These are phyloP conservation scores for Kwoniella mangroviensis DNA, from an alignment of 768 basidiomycete genomes.

Conservation along the genomic window DNA sequence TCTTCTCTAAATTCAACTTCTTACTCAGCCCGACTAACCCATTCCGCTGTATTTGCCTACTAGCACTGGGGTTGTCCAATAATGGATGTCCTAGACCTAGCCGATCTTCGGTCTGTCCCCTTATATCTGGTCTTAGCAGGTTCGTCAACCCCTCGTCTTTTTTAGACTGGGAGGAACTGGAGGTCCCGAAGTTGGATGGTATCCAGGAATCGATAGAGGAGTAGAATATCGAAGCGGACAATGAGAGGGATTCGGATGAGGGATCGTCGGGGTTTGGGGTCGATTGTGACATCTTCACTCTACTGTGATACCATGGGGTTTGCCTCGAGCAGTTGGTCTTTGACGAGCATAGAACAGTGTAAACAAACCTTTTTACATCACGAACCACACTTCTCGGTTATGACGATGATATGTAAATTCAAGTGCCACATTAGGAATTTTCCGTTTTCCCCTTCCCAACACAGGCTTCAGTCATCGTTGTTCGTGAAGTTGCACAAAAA, in stretches of 20 bases:
- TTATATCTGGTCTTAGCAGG: background rate
- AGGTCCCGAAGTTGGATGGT: conserved; percentile 34
- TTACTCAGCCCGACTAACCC: conserved; percentile 12
- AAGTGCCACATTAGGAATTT: conserved; percentile 30
- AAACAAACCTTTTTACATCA: conserved; percentile 5
- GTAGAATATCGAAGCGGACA: conserved; percentile 40
- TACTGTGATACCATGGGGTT: background rate
- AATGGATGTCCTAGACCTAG: conserved; percentile 45
- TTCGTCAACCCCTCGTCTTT: background rate
- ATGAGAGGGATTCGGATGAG: conserved; percentile 25
- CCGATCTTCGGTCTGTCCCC: conserved; percentile 20
- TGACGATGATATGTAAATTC: conserved; percentile 1
- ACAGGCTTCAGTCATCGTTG: background rate
- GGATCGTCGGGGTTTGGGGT: background rate
- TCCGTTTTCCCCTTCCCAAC: conserved; percentile 19
- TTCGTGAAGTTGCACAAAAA: background rate
- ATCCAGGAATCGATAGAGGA: conserved; percentile 41
- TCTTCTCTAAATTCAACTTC: conserved; percentile 15
- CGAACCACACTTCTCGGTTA: background rate
- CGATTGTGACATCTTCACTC: background rate
- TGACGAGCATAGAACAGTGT: background rate
- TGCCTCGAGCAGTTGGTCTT: background rate
- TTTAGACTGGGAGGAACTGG: background rate
- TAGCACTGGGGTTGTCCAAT: conserved; percentile 17
- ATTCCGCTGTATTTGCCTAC: conserved; percentile 2